Conservation (phyloP, 2,329 filamentous ascomycete species). For the Colletotrichum musicola region DNA sequence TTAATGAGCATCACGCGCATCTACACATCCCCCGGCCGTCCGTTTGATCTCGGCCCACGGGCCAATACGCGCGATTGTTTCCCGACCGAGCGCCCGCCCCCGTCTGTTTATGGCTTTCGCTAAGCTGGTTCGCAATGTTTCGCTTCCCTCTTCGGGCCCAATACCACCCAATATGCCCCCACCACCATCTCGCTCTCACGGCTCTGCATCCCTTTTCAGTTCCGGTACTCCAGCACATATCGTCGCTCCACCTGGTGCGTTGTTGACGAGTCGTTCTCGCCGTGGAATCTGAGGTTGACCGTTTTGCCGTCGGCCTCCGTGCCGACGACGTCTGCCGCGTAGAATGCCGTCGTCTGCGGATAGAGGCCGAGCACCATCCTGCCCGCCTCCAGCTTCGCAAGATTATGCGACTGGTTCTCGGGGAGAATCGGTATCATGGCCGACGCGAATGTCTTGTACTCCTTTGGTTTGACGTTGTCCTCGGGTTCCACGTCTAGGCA, state of each 20-base stretch:
- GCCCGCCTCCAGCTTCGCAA: constrained; percentile 73
- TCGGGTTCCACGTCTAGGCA: constrained; percentile 86
- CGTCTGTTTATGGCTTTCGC: constrained; percentile 11
- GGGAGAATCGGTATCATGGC: constrained; percentile 83
- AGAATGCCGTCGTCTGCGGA: constrained; percentile 87
- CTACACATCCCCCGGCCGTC: constrained; percentile 1
- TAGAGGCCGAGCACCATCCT: constrained; percentile 84
- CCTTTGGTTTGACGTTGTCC: constrained; percentile 73
- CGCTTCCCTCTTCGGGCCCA: not conserved
- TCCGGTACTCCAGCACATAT: constrained; percentile 80
- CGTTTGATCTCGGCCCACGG: constrained; percentile 31
- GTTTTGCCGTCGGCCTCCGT: constrained; percentile 65
- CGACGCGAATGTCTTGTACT: constrained; percentile 78
- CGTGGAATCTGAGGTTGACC: constrained; percentile 81
- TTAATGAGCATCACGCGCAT: constrained; percentile 28
- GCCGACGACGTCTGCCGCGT: constrained; percentile 84
- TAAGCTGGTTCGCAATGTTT: constrained; percentile 5
- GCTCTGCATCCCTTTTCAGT: constrained; percentile 40
- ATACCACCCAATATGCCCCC: not conserved
- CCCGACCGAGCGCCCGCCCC: constrained; percentile 14
- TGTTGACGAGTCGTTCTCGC: constrained; percentile 79
- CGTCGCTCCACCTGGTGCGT: constrained; percentile 81
- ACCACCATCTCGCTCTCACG: not conserved
- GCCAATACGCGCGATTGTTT: constrained; percentile 19
- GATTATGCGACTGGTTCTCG: constrained; percentile 58